Conservation (phyloP, 441 rosid species). For the Pelargonium australe region DNA sequence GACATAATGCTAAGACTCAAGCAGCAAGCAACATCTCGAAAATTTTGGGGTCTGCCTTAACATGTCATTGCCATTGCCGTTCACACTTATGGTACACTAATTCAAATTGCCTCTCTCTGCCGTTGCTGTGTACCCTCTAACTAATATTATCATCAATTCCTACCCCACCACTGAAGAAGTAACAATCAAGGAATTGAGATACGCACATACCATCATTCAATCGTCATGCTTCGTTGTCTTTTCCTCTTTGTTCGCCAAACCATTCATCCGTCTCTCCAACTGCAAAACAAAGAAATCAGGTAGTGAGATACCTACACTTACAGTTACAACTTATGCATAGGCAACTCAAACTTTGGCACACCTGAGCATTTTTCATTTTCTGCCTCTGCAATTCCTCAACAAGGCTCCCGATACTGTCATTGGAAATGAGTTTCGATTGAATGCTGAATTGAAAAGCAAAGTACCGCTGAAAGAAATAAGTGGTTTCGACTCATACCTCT, state of each 20-base stretch:
- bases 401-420: slow-evolving; percentile 52
- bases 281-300: background rate
- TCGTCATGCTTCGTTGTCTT: background rate
- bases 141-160: no score
- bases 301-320: background rate
- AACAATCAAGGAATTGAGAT: background rate
- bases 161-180: background rate
- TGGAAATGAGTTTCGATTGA: slow-evolving; percentile 17
- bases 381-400: slow-evolving; percentile 70
- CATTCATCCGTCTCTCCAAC: slow-evolving; percentile 1
- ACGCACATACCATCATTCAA: no score
- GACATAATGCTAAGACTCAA: background rate
- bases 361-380: slow-evolving; percentile 70
- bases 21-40: background rate
- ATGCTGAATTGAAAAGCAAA: slow-evolving; percentile 3
- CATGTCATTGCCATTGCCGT: background rate
- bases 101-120: no score
- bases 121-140: no score
- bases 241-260: background rate
- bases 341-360: slow-evolving; percentile 24
- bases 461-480: slow-evolving; percentile 8
- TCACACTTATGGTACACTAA: background rate
- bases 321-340: no score
- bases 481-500: slow-evolving; percentile 43
- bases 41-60: background rate